Evolutionary conservation across 2,329 filamentous ascomycete genomes (phyloP), one percentile per base, ranked within the genome.

Genomic region (Fragosphaeria purpurea): DNA sequence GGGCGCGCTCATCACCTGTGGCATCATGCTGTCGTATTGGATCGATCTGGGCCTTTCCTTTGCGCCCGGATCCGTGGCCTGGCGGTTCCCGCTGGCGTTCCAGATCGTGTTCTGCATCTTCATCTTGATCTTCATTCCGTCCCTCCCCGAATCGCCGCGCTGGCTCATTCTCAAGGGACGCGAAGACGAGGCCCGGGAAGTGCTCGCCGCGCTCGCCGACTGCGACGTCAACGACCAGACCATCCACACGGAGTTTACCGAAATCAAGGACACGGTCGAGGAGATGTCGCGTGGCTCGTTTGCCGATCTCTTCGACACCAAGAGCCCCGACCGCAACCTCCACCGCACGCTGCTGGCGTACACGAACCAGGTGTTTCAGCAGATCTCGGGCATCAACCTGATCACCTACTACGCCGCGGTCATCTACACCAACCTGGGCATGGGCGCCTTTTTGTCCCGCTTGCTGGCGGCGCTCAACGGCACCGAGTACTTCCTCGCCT

Each of bases 211-310:
- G 1, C 58, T 74, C 5, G 59, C 61, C 4, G 66, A 72, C 48
- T 54, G 56, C 4, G 60, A 70, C 5, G 53, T 69, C 6, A 70
- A 82, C 30, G 69, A 77, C 53, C 70, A 70, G 13, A 68, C 77
- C 47, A 75, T 82, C n/a, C 66, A 74, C 40, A 66, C 75, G 37
- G 77, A 85, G 60, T 68, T 71, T 48, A 48, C 59, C 4, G 67
- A 68, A 40, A 75, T 75, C 56, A 77, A 79, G 58, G 76, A 82
- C 48, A 79, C 85, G 1, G 82, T 86, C n/a, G 66, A 80, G n/a
- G 84, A 89, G 61, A 68, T 58, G 56, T 55, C 53, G 38, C 52
- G 53, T 31, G 58, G 58, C 4, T 43, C 51, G 2, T 59, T 58
- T 22, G 44, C 50, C 10, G 56, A 58, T 33, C 50, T 54, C 5